Evolutionary conservation across 2,329 filamentous ascomycete species (phyloP).

Genomic region (Phialemoniopsis sp.): DNA sequence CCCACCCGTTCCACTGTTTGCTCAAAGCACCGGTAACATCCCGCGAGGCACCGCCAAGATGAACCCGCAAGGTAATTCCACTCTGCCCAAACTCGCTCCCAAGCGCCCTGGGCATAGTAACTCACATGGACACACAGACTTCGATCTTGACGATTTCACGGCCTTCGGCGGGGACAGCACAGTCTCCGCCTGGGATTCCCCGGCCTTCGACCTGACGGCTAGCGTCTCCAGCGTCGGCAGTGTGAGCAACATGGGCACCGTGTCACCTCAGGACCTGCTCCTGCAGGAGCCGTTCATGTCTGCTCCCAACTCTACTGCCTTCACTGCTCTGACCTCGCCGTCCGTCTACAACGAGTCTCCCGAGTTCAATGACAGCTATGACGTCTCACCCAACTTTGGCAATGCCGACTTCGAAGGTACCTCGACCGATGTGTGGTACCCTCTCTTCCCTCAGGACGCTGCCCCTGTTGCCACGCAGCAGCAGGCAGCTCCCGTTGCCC

Average conservation of each 20-base stretch:
- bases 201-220: conserved; percentile 47
- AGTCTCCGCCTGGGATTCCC: conserved; percentile 43
- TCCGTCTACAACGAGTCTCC: conserved; percentile 76
- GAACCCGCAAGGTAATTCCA: conserved; percentile 51
- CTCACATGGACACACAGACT: conserved; percentile 32
- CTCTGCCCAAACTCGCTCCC: conserved; percentile 2
- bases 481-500: conserved; percentile 15
- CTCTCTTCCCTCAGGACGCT: conserved; percentile 62
- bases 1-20: conserved; percentile 70
- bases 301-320: conserved; percentile 74
- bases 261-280: conserved; percentile 80
- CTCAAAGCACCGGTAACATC: conserved; percentile 52
- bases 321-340: conserved; percentile 83
- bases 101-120: conserved; percentile 8
- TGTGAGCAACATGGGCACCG: conserved; percentile 58
- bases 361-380: conserved; percentile 63
- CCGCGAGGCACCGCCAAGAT: conserved; percentile 42
- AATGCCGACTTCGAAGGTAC: conserved; percentile 46
- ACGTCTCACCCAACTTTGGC: conserved; percentile 75
- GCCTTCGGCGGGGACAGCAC: conserved; percentile 47
- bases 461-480: conserved; percentile 7
- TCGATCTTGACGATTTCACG: conserved; percentile 56
- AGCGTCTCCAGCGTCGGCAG: conserved; percentile 39
- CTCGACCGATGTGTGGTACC: conserved; percentile 57
- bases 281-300: conserved; percentile 68